Percentiles rank a stretch among this genome's conserved stretches.
Conservation (phyloP, 1,284 basidiomycete species). For the Malassezia japonica region DNA sequence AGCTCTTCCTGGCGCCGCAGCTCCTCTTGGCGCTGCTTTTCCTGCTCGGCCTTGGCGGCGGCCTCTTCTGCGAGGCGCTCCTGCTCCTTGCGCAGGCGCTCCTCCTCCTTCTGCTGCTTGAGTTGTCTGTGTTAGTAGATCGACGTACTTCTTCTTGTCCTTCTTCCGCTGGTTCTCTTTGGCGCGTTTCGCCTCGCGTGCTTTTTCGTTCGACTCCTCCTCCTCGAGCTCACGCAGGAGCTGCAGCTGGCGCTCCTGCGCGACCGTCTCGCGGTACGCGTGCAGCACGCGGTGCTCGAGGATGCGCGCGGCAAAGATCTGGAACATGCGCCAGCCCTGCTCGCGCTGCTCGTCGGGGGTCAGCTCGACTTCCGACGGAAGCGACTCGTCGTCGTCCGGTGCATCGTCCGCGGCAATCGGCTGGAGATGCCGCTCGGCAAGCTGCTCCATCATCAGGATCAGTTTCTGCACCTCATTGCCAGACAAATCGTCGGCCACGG, state of each 20-base stretch:
- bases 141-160: conserved; percentile 92
- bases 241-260: conserved; percentile 76
- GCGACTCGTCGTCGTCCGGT: conserved; percentile 51
- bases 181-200: conserved; percentile 84
- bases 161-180: conserved; percentile 98
- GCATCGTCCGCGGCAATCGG: conserved; percentile 25
- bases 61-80: conserved; percentile 47
- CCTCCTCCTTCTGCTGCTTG: conserved; percentile 79
- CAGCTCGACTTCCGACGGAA: conserved; percentile 19
- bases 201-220: conserved; percentile 68
- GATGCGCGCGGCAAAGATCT: conserved; percentile 98
- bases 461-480: conserved; percentile 99
- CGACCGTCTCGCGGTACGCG: conserved; percentile 82
- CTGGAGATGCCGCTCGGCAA: conserved; percentile 84
- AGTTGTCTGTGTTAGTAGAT: too few species aligned
- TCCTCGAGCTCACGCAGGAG: conserved; percentile 79
- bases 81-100: conserved; percentile 63
- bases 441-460: conserved; percentile 99
- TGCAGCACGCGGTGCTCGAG: conserved; percentile 94
- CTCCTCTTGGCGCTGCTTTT: conserved; percentile 62
- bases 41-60: conserved; percentile 60
- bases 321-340: conserved; percentile 98
- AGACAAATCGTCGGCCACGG: conserved; percentile 95
- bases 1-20: conserved; percentile 54
- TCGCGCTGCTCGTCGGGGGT: conserved; percentile 68